Evolutionary conservation across 495 filamentous ascomycete species (phyloP).

Genomic region (Penicillium longicatenatum): DNA sequence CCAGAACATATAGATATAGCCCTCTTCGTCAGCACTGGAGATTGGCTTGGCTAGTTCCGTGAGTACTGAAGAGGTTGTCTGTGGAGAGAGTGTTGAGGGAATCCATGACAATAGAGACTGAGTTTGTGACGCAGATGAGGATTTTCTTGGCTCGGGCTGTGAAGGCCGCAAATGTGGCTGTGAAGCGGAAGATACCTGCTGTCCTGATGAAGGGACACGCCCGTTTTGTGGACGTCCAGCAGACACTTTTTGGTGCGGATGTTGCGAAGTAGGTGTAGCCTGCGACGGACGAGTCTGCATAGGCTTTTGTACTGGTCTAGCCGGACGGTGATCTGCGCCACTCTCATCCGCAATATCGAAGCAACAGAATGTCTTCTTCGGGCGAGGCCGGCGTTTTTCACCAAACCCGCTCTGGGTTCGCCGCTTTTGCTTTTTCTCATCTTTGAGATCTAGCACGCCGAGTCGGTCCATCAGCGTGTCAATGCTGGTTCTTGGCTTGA

Average conservation of each 20-base stretch:
- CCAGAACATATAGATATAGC: slow-evolving; percentile 99
- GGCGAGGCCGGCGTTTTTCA: slow-evolving; percentile 21
- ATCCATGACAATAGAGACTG: slow-evolving; percentile 63
- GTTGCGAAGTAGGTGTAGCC: slow-evolving; percentile 16
- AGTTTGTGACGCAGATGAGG: slow-evolving; percentile 46
- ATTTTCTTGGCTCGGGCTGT: slow-evolving; percentile 15
- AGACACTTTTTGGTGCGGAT: slow-evolving; percentile 10
- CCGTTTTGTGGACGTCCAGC: slow-evolving; percentile 11
- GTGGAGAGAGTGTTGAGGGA: slow-evolving; percentile 60
- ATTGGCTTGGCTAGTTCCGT: slow-evolving; percentile 82
- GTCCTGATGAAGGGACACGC: slow-evolving; percentile 11
- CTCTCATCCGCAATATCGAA: slow-evolving; percentile 32
- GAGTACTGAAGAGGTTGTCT: slow-evolving; percentile 65
- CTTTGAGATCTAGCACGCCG: slow-evolving; percentile 66
- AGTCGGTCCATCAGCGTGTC: slow-evolving; percentile 80
- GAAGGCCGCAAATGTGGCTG: slow-evolving; percentile 17
- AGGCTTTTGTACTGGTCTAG: slow-evolving; percentile 17
- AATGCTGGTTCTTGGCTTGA: slow-evolving; percentile 69
- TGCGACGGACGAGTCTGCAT: slow-evolving; percentile 23
- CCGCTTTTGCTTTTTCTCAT: slow-evolving; percentile 29
- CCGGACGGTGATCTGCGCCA: slow-evolving; percentile 11
- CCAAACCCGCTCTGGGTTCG: slow-evolving; percentile 18
- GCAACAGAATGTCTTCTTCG: slow-evolving; percentile 38
- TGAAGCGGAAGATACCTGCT: slow-evolving; percentile 15
- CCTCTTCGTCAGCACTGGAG: slow-evolving; percentile 74